phyloP scores from a whole-genome alignment of 805 yeast genomes.

The Ogataea nakhonphanomensis region DNA sequence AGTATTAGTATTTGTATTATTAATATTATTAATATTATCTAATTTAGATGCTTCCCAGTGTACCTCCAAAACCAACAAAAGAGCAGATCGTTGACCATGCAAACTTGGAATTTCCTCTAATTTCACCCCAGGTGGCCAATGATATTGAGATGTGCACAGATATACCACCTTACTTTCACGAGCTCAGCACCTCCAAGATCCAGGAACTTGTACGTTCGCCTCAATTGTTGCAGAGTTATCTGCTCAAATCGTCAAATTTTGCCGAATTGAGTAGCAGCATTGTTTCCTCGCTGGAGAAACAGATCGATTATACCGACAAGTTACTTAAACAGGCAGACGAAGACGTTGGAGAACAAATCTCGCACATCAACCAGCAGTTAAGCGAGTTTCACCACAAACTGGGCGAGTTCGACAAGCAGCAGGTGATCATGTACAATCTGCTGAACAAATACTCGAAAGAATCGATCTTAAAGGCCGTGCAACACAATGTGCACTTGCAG shows the following conservation, averaged over 20 bases:
- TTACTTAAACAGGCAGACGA: slow-evolving; percentile 24
- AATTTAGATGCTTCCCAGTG: slow-evolving; percentile 3
- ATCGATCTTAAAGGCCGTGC: slow-evolving; percentile 34
- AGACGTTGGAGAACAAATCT: slow-evolving; percentile 22
- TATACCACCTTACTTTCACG: slow-evolving; percentile 24
- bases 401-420: slow-evolving; percentile 21
- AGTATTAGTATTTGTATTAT: too few relatives aligned
- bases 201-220: slow-evolving; percentile 18
- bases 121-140: slow-evolving; percentile 18
- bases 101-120: slow-evolving; percentile 23
- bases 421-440: slow-evolving; percentile 31
- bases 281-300: slow-evolving; percentile 35
- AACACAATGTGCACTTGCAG: slow-evolving; percentile 29
- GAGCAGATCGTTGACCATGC: slow-evolving; percentile 16
- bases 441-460: slow-evolving; percentile 32
- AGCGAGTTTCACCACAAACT: slow-evolving; percentile 21
- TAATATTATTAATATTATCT: too few relatives aligned
- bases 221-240: slow-evolving; percentile 18
- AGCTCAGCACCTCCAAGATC: slow-evolving; percentile 22
- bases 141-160: slow-evolving; percentile 9
- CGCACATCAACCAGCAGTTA: slow-evolving; percentile 23
- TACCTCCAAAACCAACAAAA: slow-evolving; percentile 6
- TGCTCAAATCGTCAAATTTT: slow-evolving; percentile 17
- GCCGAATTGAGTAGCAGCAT: slow-evolving; percentile 12
- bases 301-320: slow-evolving; percentile 35